These are phyloP conservation scores for Dendrobium officinale DNA, from an alignment of 106 monocot species.

Conservation along the genomic window DNA sequence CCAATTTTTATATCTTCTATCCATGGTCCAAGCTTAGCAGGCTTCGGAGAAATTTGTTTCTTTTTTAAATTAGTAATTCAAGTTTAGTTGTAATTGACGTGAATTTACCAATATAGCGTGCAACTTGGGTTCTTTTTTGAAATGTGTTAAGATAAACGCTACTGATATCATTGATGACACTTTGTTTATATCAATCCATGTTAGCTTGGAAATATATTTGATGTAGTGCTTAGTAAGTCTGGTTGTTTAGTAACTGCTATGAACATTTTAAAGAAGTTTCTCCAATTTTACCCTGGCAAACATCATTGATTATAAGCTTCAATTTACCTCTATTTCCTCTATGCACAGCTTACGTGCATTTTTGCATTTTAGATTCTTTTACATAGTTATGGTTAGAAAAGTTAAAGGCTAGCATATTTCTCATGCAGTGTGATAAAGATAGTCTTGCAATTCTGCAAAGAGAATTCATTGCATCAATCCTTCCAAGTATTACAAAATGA, in stretches of 20 bases:
- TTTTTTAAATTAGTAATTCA: background rate
- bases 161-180: background rate
- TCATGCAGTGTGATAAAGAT: conserved; percentile 89
- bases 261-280: background rate
- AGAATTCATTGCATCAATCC: conserved; percentile 84
- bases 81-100: background rate
- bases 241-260: background rate
- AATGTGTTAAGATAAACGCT: background rate
- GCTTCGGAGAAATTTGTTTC: background rate
- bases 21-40: background rate
- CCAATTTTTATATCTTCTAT: background rate
- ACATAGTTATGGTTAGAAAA: background rate
- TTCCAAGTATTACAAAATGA: conserved; percentile 86
- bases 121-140: background rate
- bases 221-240: background rate
- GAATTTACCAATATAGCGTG: background rate
- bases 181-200: background rate
- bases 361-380: background rate
- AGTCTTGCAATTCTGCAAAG: conserved; percentile 95
- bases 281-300: background rate
- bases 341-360: background rate
- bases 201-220: background rate
- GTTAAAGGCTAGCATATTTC: background rate
- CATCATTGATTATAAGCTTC: background rate
- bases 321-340: too few species aligned